phyloP scores from a whole-genome alignment of 768 basidiomycete genomes.

The Lactarius psammicola region DNA sequence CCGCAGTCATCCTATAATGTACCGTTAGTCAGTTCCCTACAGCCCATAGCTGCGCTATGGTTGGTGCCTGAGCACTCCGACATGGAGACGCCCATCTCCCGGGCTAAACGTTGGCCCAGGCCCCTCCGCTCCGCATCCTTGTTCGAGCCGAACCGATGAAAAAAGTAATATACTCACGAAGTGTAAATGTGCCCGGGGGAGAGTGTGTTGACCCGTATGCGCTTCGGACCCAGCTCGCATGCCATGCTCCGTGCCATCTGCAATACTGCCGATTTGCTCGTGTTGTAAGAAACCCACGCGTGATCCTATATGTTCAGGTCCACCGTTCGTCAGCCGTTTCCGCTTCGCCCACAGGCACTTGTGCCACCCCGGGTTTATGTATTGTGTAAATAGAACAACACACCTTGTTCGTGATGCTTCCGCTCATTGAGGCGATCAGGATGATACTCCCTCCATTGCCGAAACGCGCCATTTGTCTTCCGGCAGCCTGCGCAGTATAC shows the following conservation, averaged over 20 bases:
- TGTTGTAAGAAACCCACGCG: constrained; percentile 74
- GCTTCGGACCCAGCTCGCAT: constrained; percentile 64
- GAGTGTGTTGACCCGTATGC: constrained; percentile 71
- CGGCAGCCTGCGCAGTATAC: constrained; percentile 40
- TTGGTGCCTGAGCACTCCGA: not conserved
- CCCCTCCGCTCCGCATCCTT: not conserved
- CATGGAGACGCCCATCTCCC: not conserved
- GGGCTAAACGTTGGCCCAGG: not conserved
- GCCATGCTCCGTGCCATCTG: constrained; percentile 85
- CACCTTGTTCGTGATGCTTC: constrained; percentile 64
- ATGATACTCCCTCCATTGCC: constrained; percentile 42
- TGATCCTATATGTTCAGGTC: constrained; percentile 51
- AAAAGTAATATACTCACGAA: constrained; percentile 14
- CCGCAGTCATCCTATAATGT: constrained; percentile 64
- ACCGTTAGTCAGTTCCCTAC: constrained; percentile 6
- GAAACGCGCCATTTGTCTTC: constrained; percentile 38
- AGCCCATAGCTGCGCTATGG: constrained; percentile 13
- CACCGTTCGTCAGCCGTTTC: not conserved
- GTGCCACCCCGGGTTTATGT: not conserved
- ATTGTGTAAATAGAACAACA: constrained; percentile 17
- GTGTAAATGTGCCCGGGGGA: constrained; percentile 80
- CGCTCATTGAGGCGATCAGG: constrained; percentile 46
- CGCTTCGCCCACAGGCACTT: not conserved
- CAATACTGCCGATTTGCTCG: constrained; percentile 72
- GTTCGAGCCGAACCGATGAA: not conserved